These are phyloP conservation scores for Kentomonas sorsogonicus DNA, from an alignment of 208 protist species.

Conservation along the genomic window DNA sequence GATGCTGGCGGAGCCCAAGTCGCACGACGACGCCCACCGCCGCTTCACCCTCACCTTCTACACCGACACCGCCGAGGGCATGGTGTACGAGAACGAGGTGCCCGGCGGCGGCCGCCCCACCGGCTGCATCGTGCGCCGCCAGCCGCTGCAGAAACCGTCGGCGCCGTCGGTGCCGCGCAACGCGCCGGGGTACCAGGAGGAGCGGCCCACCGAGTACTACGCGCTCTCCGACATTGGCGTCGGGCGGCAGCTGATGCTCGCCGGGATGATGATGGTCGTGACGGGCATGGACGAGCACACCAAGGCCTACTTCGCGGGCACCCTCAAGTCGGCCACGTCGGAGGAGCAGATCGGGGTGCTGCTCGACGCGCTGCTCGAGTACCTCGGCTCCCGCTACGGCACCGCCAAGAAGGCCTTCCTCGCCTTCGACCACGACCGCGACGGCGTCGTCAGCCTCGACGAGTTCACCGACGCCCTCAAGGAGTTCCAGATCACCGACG, in stretches of 20 bases:
- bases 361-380: conserved; percentile 56
- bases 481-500: conserved; percentile 70
- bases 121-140: conserved; percentile 77
- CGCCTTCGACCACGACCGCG: conserved; percentile 75
- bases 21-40: conserved; percentile 43
- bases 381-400: conserved; percentile 63
- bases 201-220: conserved; percentile 30
- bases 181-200: conserved; percentile 22
- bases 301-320: conserved; percentile 44
- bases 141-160: conserved; percentile 50
- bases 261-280: conserved; percentile 66
- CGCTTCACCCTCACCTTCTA: conserved; percentile 81
- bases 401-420: conserved; percentile 76
- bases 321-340: conserved; percentile 16
- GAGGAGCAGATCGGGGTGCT: conserved; percentile 47
- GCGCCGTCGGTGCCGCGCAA: conserved; percentile 31
- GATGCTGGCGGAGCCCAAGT: conserved; percentile 39
- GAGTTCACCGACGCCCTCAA: conserved; percentile 67
- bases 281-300: conserved; percentile 79
- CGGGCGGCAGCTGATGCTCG: conserved; percentile 61
- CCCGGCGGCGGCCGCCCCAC: conserved; percentile 68
- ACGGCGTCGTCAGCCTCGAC: conserved; percentile 67
- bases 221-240: conserved; percentile 57
- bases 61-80: conserved; percentile 86
- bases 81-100: conserved; percentile 61